These are phyloP conservation scores for Calvatia gigantea DNA, from an alignment of 768 basidiomycete species.

Conservation along the genomic window DNA sequence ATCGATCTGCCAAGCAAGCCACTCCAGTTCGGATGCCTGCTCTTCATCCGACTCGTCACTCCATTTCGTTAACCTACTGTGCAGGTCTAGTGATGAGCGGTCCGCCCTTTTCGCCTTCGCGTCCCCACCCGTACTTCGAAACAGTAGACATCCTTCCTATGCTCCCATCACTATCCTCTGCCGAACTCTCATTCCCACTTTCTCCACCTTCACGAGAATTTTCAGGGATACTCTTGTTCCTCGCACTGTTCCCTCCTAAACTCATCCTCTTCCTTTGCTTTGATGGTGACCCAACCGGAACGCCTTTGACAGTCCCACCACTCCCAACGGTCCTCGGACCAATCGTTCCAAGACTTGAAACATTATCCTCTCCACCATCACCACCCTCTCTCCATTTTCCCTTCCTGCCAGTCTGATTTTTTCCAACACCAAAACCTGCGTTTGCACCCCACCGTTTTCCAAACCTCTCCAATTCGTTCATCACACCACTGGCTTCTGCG, in stretches of 20 bases:
- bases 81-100: conserved; percentile 18
- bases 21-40: conserved; percentile 56
- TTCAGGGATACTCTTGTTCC: neutral
- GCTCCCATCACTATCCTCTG: conserved; percentile 12
- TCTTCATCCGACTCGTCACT: conserved; percentile 32
- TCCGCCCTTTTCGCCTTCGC: conserved; percentile 13
- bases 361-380: conserved; percentile 3
- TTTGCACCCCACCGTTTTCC: conserved; percentile 8
- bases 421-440: conserved; percentile 1
- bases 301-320: conserved; percentile 13
- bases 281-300: conserved; percentile 7
- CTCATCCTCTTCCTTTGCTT: conserved; percentile 5
- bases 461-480: conserved; percentile 3
- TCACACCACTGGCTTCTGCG: neutral
- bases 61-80: conserved; percentile 21
- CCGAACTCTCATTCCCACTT: conserved; percentile 8
- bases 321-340: conserved; percentile 11
- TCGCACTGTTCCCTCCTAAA: conserved; percentile 9
- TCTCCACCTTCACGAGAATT: conserved; percentile 2
- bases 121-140: neutral
- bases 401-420: conserved; percentile 14
- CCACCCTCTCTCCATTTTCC: conserved; percentile 14
- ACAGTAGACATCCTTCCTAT: neutral
- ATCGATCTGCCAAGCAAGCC: conserved; percentile 66
- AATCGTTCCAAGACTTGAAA: conserved; percentile 11